phyloP scores from a whole-genome alignment of 768 basidiomycete species.

The Pleurotus djamor region DNA sequence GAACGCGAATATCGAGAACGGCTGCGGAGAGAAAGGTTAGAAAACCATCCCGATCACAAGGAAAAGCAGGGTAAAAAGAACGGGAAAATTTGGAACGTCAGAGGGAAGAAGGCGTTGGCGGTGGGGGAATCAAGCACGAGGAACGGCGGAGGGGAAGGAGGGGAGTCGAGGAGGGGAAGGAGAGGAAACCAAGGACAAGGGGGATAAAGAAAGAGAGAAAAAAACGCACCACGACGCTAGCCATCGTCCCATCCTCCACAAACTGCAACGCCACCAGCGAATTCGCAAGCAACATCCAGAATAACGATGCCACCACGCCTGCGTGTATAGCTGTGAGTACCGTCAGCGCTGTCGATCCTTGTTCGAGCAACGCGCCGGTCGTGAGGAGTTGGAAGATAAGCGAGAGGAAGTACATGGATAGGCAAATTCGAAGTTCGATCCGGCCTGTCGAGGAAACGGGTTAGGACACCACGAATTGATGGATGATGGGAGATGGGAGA shows the following conservation, averaged over 20 bases:
- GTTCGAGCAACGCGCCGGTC: conserved; percentile 74
- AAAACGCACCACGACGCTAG: conserved; percentile 58
- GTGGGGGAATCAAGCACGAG: neutral
- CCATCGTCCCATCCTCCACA: conserved; percentile 87
- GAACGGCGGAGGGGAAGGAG: too few relatives aligned
- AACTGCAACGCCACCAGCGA: conserved; percentile 83
- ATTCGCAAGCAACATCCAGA: conserved; percentile 79
- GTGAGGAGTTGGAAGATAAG: conserved; percentile 80
- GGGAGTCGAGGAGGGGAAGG: too few relatives aligned
- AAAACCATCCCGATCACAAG: too few relatives aligned
- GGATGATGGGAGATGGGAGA: neutral
- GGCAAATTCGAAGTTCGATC: conserved; percentile 66
- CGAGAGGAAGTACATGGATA: conserved; percentile 65
- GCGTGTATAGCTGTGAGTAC: conserved; percentile 78
- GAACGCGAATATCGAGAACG: conserved; percentile 53
- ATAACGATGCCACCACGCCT: conserved; percentile 71
- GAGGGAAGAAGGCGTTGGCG: neutral
- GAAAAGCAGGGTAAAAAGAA: conserved; percentile 32
- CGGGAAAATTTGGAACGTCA: conserved; percentile 60
- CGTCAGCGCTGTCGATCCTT: conserved; percentile 71
- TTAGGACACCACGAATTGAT: neutral
- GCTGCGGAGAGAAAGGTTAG: conserved; percentile 34
- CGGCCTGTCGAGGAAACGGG: conserved; percentile 42
- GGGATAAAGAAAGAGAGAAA: conserved; percentile 1
- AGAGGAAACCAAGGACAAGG: too few relatives aligned